A percentile compares a stretch with the other conserved stretches of the same genome.
Conservation (phyloP, 441 rosid species). For the Bruguiera hainesii region DNA sequence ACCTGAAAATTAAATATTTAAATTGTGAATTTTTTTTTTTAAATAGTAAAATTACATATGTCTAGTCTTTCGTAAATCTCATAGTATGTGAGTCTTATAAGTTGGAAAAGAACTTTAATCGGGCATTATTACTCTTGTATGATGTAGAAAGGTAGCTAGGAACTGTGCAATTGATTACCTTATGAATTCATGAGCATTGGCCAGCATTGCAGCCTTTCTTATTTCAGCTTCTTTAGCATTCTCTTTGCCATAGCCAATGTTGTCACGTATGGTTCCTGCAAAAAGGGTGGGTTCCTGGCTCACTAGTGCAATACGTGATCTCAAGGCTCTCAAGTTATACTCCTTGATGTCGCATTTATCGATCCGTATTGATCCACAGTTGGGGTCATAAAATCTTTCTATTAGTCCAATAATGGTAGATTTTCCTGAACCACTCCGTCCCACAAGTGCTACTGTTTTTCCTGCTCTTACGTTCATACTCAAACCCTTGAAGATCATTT, state of each 20-base stretch:
- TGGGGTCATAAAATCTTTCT: constrained; percentile 48
- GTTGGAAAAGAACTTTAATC: too few relatives aligned
- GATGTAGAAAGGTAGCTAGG: too few relatives aligned
- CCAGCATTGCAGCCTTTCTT: constrained; percentile 38
- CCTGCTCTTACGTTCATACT: constrained; percentile 37
- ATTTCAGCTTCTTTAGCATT: constrained; percentile 39
- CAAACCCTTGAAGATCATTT: constrained; percentile 41
- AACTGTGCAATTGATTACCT: constrained; percentile 19
- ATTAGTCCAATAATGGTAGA: constrained; percentile 43
- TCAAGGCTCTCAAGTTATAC: constrained; percentile 38
- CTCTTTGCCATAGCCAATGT: constrained; percentile 38
- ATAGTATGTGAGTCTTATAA: too few relatives aligned
- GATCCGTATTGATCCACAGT: constrained; percentile 30
- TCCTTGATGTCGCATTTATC: constrained; percentile 38
- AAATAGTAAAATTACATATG: too few relatives aligned
- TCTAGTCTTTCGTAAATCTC: too few relatives aligned
- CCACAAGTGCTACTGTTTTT: constrained; percentile 40
- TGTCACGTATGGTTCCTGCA: constrained; percentile 34
- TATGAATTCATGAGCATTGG: constrained; percentile 50
- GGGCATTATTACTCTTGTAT: too few relatives aligned
- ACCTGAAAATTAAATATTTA: too few relatives aligned
- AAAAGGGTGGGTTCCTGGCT: constrained; percentile 53
- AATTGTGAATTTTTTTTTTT: too few relatives aligned
- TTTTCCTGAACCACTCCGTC: constrained; percentile 51
- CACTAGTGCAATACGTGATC: constrained; percentile 42